These are phyloP conservation scores for Botrytis galanthina DNA, from an alignment of 2,329 filamentous ascomycete genomes.

Conservation along the genomic window DNA sequence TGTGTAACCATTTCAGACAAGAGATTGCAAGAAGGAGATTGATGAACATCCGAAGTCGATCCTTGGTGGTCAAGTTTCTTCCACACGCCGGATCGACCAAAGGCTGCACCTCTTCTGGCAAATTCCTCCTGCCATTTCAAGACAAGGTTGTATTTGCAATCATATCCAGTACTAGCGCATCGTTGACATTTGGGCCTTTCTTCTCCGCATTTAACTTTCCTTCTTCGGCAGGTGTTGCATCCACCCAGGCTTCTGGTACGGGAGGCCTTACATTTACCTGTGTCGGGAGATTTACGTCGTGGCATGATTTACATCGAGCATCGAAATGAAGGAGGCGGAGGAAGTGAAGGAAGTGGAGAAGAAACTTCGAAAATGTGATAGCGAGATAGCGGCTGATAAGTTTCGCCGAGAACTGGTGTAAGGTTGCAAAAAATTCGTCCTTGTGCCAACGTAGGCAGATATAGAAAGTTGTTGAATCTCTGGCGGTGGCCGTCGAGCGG, in stretches of 20 bases:
- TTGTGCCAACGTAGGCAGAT: neutral
- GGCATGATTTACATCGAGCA: neutral
- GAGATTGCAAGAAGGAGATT: neutral
- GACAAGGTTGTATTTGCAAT: neutral
- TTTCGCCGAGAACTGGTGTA: neutral
- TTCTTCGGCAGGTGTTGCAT: neutral
- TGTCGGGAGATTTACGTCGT: neutral
- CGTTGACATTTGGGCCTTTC: neutral
- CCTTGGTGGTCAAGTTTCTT: neutral
- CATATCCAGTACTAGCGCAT: neutral
- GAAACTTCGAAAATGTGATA: neutral
- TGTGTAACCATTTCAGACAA: neutral
- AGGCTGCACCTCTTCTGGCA: neutral
- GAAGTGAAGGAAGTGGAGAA: neutral
- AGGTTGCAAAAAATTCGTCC: neutral
- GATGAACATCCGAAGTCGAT: neutral
- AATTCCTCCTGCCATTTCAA: neutral
- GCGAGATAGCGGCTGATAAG: neutral
- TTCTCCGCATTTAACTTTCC: neutral
- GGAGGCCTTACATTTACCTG: neutral
- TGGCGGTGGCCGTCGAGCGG: neutral
- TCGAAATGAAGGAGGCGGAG: too few relatives aligned
- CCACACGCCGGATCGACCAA: neutral
- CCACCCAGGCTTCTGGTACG: neutral
- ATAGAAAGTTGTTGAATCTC: neutral